Evolutionary conservation across 352 stramenopile species (phyloP), one percentile per base, ranked within the genome.

Genomic region (Plasmopara halstedii): DNA sequence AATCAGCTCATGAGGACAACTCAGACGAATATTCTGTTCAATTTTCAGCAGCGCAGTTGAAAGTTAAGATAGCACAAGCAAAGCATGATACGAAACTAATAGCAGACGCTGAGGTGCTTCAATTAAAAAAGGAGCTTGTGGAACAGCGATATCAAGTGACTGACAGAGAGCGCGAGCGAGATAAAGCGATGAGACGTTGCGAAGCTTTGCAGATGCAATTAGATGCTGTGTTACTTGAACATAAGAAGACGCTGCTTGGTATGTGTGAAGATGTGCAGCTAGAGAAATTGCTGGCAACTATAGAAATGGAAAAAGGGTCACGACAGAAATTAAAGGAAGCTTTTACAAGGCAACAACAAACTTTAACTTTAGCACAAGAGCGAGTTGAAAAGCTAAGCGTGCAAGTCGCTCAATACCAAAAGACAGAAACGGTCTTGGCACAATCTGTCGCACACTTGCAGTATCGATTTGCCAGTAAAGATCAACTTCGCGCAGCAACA

Each of bases 391-490:
- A 54, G 27, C 50, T 88, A 9, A 39, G 60, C 11, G 25, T 26
- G 13, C 75, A 88, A 33, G 63, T 87, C 26, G 26, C 52, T 13
- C 70, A 76, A 31, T 85, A 88, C 52, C 75, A 88, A 44, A 85
- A 83, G 60, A 88, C 75, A 0, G 75, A 90, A 51, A 90, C 75
- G 0, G 75, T 82, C 33, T 46, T 90, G 34, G 73, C 68, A 6
- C 71, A 90, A 51, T 81, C 71, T 18, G 59, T 85, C 13, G 57
- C 73, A 4, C 75, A 90, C 42, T 68, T 88, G 39, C 75, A 86
- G 56, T 64, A 82, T 44, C 72, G 67, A 20, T 70, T 73, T 33
- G 57, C 73, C 20, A 67, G 38, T 39, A 85, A 81, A 51, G 62
- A 86, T n/a, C 64, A 83, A 35, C 66, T 80, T 27, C 67, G 65